These are phyloP conservation scores for Aspergillus heteromorphus DNA, from an alignment of 495 filamentous ascomycete species.

Conservation along the genomic window DNA sequence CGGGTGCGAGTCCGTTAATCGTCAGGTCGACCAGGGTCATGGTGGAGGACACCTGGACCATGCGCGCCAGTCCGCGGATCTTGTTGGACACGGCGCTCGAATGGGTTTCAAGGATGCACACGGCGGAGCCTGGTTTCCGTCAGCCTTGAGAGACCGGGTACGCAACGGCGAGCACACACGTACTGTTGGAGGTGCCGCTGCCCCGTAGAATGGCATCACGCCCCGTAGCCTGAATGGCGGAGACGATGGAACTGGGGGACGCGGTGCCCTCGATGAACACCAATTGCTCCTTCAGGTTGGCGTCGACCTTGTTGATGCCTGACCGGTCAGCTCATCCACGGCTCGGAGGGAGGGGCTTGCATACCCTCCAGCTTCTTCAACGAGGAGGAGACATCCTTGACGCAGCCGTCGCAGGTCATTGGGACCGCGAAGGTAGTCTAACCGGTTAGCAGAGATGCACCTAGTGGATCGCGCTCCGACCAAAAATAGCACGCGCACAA, in stretches of 20 bases:
- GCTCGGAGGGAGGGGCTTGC: background rate
- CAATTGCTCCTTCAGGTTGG: constrained; percentile 43
- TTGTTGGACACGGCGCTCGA: constrained; percentile 50
- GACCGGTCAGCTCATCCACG: constrained; percentile 4
- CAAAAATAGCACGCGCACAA: constrained; percentile 5
- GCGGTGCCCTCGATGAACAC: constrained; percentile 52
- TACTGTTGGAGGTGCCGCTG: constrained; percentile 78
- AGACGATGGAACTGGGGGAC: constrained; percentile 80
- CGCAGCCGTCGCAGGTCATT: constrained; percentile 82
- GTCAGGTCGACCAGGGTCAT: constrained; percentile 84
- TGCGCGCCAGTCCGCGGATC: constrained; percentile 70
- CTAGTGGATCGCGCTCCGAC: constrained; percentile 1
- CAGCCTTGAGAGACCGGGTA: background rate
- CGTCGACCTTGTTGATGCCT: constrained; percentile 47
- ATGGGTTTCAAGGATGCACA: constrained; percentile 95
- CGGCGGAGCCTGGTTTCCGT: constrained; percentile 64
- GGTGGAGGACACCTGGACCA: constrained; percentile 71
- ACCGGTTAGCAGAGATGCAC: background rate
- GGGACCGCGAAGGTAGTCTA: constrained; percentile 94
- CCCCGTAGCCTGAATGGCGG: constrained; percentile 82
- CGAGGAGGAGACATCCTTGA: constrained; percentile 73
- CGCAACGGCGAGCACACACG: constrained; percentile 23
- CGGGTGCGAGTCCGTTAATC: constrained; percentile 75
- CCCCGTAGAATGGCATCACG: constrained; percentile 92
- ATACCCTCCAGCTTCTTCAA: constrained; percentile 67